Evolutionary conservation across 2,329 filamentous ascomycete genomes (phyloP).

Genomic region (Calycina marina): DNA sequence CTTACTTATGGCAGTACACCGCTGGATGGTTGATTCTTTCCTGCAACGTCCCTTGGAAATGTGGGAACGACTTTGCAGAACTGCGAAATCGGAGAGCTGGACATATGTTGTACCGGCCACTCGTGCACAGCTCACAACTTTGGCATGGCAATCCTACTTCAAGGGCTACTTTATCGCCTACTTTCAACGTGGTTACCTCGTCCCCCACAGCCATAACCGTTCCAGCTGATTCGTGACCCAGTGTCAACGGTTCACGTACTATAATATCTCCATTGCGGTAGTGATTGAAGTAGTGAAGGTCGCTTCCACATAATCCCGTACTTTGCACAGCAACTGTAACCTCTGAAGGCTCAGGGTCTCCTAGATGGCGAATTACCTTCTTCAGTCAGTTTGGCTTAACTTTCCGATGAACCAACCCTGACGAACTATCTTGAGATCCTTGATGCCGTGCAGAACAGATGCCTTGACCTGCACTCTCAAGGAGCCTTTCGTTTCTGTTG

Average conservation of each 20-base stretch:
- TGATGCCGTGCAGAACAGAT: constrained; percentile 21
- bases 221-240: constrained; percentile 82
- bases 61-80: constrained; percentile 23
- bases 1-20: constrained; percentile 78
- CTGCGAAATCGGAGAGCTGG: constrained; percentile 32
- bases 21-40: constrained; percentile 70
- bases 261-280: constrained; percentile 95
- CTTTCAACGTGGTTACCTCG: constrained; percentile 59
- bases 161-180: constrained; percentile 82
- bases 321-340: constrained; percentile 80
- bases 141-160: constrained; percentile 91
- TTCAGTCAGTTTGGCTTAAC: constrained; percentile 1
- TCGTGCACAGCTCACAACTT: constrained; percentile 76
- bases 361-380: constrained; percentile 19
- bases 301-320: constrained; percentile 93
- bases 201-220: constrained; percentile 68
- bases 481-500: not conserved
- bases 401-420: not conserved
- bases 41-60: constrained; percentile 23
- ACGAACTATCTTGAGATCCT: constrained; percentile 21
- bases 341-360: constrained; percentile 30
- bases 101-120: constrained; percentile 90
- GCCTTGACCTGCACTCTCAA: constrained; percentile 14
- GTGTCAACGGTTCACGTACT: constrained; percentile 72
- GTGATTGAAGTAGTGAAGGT: constrained; percentile 94